Base-by-base conservation (phyloP, 2,329 filamentous ascomycete species). In the Pseudogymnoascus sp. region DNA sequence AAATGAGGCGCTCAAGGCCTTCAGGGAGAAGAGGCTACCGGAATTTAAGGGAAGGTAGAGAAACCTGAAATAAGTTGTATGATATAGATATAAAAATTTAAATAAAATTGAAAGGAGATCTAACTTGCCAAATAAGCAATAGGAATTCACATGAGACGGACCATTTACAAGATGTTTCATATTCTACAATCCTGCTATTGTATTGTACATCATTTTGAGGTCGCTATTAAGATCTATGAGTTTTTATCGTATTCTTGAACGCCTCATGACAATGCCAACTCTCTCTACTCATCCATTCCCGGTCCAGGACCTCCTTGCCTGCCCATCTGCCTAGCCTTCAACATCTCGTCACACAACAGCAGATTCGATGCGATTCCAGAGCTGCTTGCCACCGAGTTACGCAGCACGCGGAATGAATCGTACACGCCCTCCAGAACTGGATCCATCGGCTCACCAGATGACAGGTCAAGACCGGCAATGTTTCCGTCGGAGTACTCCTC, bases 311-410 rank as follows among this genome's bases (percentile, higher is more conserved):
- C 83, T 38, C 77, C 81, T 75, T 79, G 76, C 71, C 85, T 79
- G 57, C 83, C 88, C 94, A 99, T 99, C 79, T 99, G 93, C 74
- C 94, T 84, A 64, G 94, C 94, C 82, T 99, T 99, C 70, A 99
- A 81, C 79, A 99, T 83, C 81, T 99, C 94, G 71, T 99, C 94
- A 71, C 94, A 99, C 58, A 99, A 83, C 67, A 99, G 79, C 66
- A 99, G 80, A 78, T 99, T 99, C 8, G 90, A 93, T 5, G 94
- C 93, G 71, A 99, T 99, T 65, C 94, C 91, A 25, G 93, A 89
- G 74, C 92, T 94, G 35, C 92, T 97, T 2, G 94, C 92, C 65
- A 99, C 86, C 74, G 88, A 92, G 79, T 97, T 97, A 68, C 94
- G 85, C 69, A 99, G 76, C 36, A 99, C 94, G 62, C 94, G 85